These are phyloP conservation scores for Rubia yunnanensis DNA, from an alignment of 257 asterid genomes.

Conservation along the genomic window DNA sequence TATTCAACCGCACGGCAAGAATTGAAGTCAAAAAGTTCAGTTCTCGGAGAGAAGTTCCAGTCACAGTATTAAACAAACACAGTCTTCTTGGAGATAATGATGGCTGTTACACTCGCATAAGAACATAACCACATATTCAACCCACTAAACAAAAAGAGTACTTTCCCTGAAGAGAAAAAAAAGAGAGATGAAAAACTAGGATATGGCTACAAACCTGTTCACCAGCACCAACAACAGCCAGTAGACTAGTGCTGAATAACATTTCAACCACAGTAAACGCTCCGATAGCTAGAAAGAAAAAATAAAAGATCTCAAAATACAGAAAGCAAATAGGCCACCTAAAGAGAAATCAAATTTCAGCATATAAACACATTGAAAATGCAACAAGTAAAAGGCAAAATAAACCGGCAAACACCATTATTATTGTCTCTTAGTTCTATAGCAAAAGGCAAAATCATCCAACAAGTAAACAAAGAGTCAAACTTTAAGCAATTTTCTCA, in stretches of 20 bases:
- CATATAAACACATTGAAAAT: not conserved
- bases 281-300: conserved; percentile 52
- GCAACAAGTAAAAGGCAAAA: too few relatives aligned
- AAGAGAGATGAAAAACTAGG: not conserved
- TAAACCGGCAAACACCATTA: not conserved
- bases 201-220: conserved; percentile 54
- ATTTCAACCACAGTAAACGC: conserved; percentile 79
- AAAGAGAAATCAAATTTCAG: not conserved
- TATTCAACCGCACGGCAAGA: conserved; percentile 69
- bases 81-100: conserved; percentile 84
- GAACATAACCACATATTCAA: not conserved
- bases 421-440: not conserved
- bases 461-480: not conserved
- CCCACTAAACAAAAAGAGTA: not conserved
- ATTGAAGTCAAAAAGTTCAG: conserved; percentile 88
- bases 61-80: conserved; percentile 63
- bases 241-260: conserved; percentile 76
- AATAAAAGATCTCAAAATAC: not conserved
- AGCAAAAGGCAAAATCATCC: too few relatives aligned
- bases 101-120: conserved; percentile 42
- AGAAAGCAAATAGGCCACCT: not conserved
- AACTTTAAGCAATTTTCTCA: not conserved
- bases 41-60: conserved; percentile 65
- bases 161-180: not conserved
- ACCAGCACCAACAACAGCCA: conserved; percentile 93